Conservation (phyloP, 164 flowering plant genomes). For the Euptelea pleiosperma region DNA sequence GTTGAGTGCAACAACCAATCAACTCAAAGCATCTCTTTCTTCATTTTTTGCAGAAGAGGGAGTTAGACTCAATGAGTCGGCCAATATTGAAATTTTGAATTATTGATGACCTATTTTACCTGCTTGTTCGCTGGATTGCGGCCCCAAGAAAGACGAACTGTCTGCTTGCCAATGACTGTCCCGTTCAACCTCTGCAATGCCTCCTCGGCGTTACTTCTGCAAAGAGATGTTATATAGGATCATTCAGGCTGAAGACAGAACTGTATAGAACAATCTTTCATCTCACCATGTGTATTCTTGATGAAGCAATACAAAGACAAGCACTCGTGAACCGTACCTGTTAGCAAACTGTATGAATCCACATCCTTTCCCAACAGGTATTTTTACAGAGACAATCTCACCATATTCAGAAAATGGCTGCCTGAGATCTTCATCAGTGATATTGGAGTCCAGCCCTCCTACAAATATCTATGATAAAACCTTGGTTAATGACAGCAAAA, state of each 20-base stretch:
- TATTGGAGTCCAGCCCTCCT: constrained; percentile 89
- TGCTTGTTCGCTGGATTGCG: constrained; percentile 95
- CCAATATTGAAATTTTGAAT: neutral
- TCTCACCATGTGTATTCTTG: no score
- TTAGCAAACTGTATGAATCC: constrained; percentile 93
- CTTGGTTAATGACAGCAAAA: constrained; percentile 16
- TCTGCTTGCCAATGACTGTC: constrained; percentile 76
- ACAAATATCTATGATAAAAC: constrained; percentile 72
- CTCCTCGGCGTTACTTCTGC: constrained; percentile 77
- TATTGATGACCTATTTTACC: constrained; percentile 27
- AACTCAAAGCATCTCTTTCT: no score
- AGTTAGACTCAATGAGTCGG: no score
- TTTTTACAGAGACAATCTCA: constrained; percentile 81
- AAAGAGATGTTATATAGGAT: neutral
- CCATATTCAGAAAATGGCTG: constrained; percentile 80
- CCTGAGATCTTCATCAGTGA: constrained; percentile 84
- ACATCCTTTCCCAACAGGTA: constrained; percentile 90
- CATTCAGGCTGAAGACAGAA: neutral
- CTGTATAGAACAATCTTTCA: no score
- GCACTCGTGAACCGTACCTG: constrained; percentile 42
- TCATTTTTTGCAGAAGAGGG: no score
- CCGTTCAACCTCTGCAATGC: constrained; percentile 81
- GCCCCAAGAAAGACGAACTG: constrained; percentile 95
- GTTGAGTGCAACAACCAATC: no score
- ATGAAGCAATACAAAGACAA: neutral